Evolutionary conservation across 805 yeast species (phyloP).

Genomic region (Nadsonia fulvescens): DNA sequence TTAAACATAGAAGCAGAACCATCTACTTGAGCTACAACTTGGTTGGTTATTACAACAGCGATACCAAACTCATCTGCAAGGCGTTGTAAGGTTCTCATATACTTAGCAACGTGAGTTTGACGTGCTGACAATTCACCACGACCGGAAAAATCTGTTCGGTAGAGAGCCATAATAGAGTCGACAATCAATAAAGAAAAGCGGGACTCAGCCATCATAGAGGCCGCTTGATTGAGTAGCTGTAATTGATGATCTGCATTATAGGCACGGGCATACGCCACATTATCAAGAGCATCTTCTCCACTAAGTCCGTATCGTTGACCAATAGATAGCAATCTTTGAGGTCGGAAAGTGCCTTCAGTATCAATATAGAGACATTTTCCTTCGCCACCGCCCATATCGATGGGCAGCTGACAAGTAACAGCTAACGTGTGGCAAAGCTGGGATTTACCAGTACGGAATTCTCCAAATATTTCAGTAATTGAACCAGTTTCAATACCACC

Average conservation of each 20-base stretch:
- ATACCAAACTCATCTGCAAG: slow-evolving; percentile 96
- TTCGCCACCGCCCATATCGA: slow-evolving; percentile 97
- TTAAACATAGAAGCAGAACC: slow-evolving; percentile 61
- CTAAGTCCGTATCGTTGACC: slow-evolving; percentile 83
- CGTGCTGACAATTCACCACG: slow-evolving; percentile 92
- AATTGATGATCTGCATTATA: slow-evolving; percentile 93
- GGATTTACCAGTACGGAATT: slow-evolving; percentile 93
- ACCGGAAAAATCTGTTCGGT: slow-evolving; percentile 87
- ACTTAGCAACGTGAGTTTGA: slow-evolving; percentile 85
- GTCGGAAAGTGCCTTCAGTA: slow-evolving; percentile 94
- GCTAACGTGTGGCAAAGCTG: slow-evolving; percentile 94
- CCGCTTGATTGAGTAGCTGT: slow-evolving; percentile 72
- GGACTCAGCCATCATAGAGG: slow-evolving; percentile 90
- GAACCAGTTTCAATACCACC: slow-evolving; percentile 98
- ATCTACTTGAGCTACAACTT: slow-evolving; percentile 95
- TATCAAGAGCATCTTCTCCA: slow-evolving; percentile 87
- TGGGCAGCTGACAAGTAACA: slow-evolving; percentile 88
- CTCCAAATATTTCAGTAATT: slow-evolving; percentile 91
- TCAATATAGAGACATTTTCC: slow-evolving; percentile 93
- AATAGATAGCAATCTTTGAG: slow-evolving; percentile 72
- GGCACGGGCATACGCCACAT: slow-evolving; percentile 94
- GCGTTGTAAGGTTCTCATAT: slow-evolving; percentile 78
- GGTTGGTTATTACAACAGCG: slow-evolving; percentile 89
- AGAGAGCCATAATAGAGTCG: slow-evolving; percentile 94
- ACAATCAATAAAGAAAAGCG: slow-evolving; percentile 79